A percentile compares a stretch with the other conserved stretches of the same genome.
These are phyloP conservation scores for Melanomma pulvis-pyrius DNA, from an alignment of 495 filamentous ascomycete species.

Conservation along the genomic window DNA sequence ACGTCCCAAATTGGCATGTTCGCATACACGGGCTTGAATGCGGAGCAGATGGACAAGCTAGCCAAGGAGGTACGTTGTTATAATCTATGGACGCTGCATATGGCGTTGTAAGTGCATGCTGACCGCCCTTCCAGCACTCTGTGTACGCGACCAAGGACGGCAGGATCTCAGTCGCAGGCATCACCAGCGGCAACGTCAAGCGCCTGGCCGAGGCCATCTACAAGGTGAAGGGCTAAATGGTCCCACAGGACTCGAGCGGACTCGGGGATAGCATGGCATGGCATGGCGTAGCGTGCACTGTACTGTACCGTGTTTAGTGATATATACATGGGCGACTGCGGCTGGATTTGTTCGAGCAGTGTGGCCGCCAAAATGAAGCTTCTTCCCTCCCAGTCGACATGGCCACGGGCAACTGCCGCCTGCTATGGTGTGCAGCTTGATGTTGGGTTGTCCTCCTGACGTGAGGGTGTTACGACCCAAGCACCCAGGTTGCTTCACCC, in stretches of 20 bases:
- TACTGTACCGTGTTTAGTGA: slow-evolving; percentile 30
- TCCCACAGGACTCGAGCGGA: not conserved
- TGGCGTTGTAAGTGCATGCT: slow-evolving; percentile 8
- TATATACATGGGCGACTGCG: slow-evolving; percentile 18
- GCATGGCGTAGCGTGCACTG: slow-evolving; percentile 29
- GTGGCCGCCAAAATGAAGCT: not conserved
- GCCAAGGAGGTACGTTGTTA: slow-evolving; percentile 72
- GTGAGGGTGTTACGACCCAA: not conserved
- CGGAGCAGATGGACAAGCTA: slow-evolving; percentile 88
- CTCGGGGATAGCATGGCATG: not conserved
- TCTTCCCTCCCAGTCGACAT: not conserved
- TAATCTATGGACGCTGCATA: not conserved
- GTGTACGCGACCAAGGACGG: slow-evolving; percentile 98
- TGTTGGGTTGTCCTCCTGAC: not conserved
- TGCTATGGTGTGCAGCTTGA: not conserved
- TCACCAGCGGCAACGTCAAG: slow-evolving; percentile 90
- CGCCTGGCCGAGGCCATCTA: slow-evolving; percentile 93
- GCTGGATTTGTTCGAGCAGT: slow-evolving; percentile 2
- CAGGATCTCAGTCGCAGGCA: slow-evolving; percentile 95
- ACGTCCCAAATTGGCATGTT: slow-evolving; percentile 99
- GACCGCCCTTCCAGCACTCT: slow-evolving; percentile 64
- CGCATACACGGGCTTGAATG: slow-evolving; percentile 90
- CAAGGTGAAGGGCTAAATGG: slow-evolving; percentile 74
- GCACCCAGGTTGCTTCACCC: not conserved
- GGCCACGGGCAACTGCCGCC: not conserved